phyloP scores from a whole-genome alignment of 2,329 filamentous ascomycete genomes.

The Emericellopsis cladophorae region DNA sequence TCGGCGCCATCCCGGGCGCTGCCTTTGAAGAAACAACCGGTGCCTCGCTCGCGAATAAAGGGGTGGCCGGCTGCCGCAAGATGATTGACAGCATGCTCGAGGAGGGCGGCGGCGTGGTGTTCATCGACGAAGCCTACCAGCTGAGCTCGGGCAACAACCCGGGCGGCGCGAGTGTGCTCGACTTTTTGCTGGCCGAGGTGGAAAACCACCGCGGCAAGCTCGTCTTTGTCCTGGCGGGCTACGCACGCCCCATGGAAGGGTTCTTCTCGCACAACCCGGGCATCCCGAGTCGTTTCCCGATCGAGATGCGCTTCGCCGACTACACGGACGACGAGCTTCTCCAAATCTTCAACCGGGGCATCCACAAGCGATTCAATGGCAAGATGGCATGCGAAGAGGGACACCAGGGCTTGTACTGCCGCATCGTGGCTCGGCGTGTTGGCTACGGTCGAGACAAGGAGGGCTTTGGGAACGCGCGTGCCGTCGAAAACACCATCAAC shows the following conservation, averaged over 20 bases:
- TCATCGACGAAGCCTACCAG: constrained; percentile 74
- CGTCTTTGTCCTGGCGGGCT: constrained; percentile 62
- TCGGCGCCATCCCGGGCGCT: constrained; percentile 49
- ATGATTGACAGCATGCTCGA: constrained; percentile 35
- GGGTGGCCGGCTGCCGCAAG: constrained; percentile 43
- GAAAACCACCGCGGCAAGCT: constrained; percentile 60
- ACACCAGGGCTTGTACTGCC: constrained; percentile 1
- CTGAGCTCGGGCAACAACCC: constrained; percentile 44
- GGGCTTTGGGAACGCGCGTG: constrained; percentile 4
- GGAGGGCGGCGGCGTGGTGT: constrained; percentile 53
- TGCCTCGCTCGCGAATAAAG: constrained; percentile 49
- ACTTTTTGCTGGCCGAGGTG: constrained; percentile 59
- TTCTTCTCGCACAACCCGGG: constrained; percentile 68
- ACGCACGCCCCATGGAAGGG: constrained; percentile 60
- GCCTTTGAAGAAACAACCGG: constrained; percentile 57
- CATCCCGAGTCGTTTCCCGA: constrained; percentile 55
- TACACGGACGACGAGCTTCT: constrained; percentile 4
- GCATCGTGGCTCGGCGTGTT: constrained; percentile 28
- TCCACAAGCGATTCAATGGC: constrained; percentile 2
- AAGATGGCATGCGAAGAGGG: constrained; percentile 4
- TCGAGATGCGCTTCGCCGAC: constrained; percentile 47
- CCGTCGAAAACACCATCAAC: constrained; percentile 2
- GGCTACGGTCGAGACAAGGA: constrained; percentile 27
- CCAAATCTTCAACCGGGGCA: constrained; percentile 2
- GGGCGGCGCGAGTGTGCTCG: constrained; percentile 50